A percentile compares a stretch with the other conserved stretches of the same genome.
phyloP scores from a whole-genome alignment of 2,329 filamentous ascomycete genomes.

The Proliferodiscus dingleyae region DNA sequence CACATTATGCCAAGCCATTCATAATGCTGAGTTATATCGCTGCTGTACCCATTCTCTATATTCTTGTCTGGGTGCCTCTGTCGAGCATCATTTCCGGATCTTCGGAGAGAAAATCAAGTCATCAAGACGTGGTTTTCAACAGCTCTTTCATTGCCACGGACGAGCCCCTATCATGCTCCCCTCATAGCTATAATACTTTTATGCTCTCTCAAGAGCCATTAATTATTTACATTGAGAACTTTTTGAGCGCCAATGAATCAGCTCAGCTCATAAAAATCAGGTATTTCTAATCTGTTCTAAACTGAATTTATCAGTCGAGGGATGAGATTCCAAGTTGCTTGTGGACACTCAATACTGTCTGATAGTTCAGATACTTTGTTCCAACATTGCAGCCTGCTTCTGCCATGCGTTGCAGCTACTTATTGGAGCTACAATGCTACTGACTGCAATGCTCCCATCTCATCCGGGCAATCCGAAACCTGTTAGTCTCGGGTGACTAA shows the following conservation, averaged over 20 bases:
- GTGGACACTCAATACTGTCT: too few species aligned
- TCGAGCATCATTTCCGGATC: conserved; percentile 21
- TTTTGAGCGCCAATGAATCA: conserved; percentile 44
- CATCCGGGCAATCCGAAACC: too few species aligned
- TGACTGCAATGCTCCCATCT: too few species aligned
- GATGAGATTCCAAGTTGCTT: too few species aligned
- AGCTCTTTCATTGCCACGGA: conserved; percentile 29
- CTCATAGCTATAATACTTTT: conserved; percentile 35
- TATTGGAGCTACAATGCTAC: too few species aligned
- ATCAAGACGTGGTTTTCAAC: conserved; percentile 18
- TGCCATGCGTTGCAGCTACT: too few species aligned
- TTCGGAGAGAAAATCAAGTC: conserved; percentile 2
- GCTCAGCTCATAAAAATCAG: conserved; percentile 48
- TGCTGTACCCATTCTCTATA: conserved; percentile 26
- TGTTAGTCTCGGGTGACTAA: too few species aligned
- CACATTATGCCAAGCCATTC: conserved; percentile 1
- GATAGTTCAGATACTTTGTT: too few species aligned
- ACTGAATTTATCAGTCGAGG: too few species aligned
- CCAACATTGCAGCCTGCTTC: too few species aligned
- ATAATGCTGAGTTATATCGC: conserved; percentile 28
- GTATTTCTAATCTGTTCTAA: too few species aligned
- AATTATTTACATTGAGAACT: conserved; percentile 54
- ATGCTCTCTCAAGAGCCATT: conserved; percentile 49
- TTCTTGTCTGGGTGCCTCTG: conserved; percentile 27
- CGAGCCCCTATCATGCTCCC: conserved; percentile 24